These are phyloP conservation scores for Bruguiera hainesii DNA, from an alignment of 441 rosid genomes.

Conservation along the genomic window DNA sequence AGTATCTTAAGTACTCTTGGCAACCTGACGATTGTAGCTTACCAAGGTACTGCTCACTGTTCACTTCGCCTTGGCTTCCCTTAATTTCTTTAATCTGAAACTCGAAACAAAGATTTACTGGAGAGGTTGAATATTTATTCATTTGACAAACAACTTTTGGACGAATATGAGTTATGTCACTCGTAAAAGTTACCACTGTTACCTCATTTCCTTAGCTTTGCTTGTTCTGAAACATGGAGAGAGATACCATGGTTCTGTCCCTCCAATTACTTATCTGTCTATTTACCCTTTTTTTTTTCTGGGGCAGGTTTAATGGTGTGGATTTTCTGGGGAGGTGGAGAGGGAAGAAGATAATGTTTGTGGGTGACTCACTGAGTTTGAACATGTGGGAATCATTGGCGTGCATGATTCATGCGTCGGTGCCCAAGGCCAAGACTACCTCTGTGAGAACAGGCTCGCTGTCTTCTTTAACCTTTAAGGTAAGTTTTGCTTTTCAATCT, in stretches of 20 bases:
- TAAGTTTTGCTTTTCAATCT: slow-evolving; percentile 18
- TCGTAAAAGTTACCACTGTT: no score
- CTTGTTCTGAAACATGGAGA: no score
- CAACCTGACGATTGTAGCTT: slow-evolving; percentile 59
- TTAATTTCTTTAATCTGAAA: no score
- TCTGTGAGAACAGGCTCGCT: slow-evolving; percentile 28
- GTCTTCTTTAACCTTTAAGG: slow-evolving; percentile 64
- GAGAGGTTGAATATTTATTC: no score
- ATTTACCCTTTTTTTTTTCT: neutral
- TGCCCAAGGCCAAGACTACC: slow-evolving; percentile 41
- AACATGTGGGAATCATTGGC: slow-evolving; percentile 89
- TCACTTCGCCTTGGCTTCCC: neutral
- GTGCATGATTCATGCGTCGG: slow-evolving; percentile 76
- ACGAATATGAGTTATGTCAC: no score
- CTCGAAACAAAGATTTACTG: neutral
- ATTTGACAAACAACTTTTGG: no score
- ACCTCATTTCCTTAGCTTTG: no score
- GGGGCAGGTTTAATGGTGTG: slow-evolving; percentile 54
- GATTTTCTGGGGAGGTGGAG: slow-evolving; percentile 53
- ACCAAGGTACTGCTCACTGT: slow-evolving; percentile 37
- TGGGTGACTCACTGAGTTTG: slow-evolving; percentile 82
- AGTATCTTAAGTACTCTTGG: slow-evolving; percentile 72
- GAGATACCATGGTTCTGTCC: no score
- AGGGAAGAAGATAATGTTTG: slow-evolving; percentile 86
- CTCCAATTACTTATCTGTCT: neutral